A percentile compares a stretch with the other conserved stretches of the same genome.
Conservation (phyloP, 2,329 filamentous ascomycete genomes). For the Cadophora sp. region DNA sequence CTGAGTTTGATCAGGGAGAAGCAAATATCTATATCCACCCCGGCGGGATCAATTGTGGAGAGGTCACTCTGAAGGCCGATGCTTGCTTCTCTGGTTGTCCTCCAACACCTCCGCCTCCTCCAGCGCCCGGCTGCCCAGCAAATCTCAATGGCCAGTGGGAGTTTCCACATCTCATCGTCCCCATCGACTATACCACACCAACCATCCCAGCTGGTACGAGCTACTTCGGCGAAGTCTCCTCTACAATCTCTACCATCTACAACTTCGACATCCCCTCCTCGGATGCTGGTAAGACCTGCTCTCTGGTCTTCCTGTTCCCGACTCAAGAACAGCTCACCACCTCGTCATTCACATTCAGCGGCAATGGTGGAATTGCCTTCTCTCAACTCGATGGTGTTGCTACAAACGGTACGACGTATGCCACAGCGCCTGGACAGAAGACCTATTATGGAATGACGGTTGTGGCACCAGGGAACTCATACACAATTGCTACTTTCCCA, state of each 20-base stretch:
- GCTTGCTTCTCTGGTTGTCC: constrained; percentile 15
- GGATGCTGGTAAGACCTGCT: constrained; percentile 64
- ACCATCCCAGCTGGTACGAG: constrained; percentile 45
- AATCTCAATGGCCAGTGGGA: constrained; percentile 51
- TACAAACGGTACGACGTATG: constrained; percentile 56
- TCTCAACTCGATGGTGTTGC: constrained; percentile 53
- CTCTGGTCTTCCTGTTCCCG: constrained; percentile 70
- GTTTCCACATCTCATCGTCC: constrained; percentile 55
- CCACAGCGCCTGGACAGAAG: constrained; percentile 55
- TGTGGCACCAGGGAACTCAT: constrained; percentile 55
- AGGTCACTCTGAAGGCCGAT: constrained; percentile 50
- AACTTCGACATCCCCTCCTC: constrained; percentile 69
- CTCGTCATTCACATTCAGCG: constrained; percentile 60
- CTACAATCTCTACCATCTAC: constrained; percentile 63
- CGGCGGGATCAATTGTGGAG: constrained; percentile 52
- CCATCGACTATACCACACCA: constrained; percentile 56
- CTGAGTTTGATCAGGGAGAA: constrained; percentile 19
- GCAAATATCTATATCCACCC: constrained; percentile 57
- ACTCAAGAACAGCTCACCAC: constrained; percentile 61
- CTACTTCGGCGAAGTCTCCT: constrained; percentile 61
- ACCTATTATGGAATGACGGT: constrained; percentile 51
- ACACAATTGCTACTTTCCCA: constrained; percentile 58
- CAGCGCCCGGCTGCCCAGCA: constrained; percentile 21
- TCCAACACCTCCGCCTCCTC: constrained; percentile 4
- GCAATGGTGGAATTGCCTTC: constrained; percentile 60